Conservation (phyloP, 1,139 yeast genomes). For the Hansenula anomala region DNA sequence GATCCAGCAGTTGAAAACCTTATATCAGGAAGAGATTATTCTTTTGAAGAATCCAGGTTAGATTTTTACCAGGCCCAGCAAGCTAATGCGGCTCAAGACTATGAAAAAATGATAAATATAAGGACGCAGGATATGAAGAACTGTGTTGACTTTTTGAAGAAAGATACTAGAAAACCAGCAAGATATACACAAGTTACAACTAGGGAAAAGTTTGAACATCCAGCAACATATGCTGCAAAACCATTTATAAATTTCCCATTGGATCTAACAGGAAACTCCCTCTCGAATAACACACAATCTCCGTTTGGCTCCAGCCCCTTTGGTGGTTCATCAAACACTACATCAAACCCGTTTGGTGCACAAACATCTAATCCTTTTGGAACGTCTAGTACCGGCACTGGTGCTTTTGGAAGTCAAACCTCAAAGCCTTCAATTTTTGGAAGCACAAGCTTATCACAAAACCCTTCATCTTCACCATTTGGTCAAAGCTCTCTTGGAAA, state of each 20-base stretch:
- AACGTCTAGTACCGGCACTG: conserved; percentile 8
- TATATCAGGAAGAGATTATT: conserved; percentile 49
- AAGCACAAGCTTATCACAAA: conserved; percentile 4
- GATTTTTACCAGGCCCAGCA: conserved; percentile 40
- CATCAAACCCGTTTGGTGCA: conserved; percentile 12
- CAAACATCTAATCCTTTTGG: conserved; percentile 11
- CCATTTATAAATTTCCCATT: conserved; percentile 37
- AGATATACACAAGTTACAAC: conserved; percentile 51
- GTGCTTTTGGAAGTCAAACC: conserved; percentile 9
- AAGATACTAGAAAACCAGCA: conserved; percentile 46
- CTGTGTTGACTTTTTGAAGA: conserved; percentile 34
- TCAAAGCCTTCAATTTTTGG: conserved; percentile 7
- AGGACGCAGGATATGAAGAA: conserved; percentile 44
- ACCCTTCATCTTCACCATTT: conserved; percentile 12
- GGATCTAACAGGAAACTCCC: conserved; percentile 19
- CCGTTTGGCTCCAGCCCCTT: conserved; percentile 15
- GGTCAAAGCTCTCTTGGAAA: conserved; percentile 13
- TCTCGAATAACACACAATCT: conserved; percentile 1
- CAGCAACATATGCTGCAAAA: conserved; percentile 23
- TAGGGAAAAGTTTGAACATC: conserved; percentile 26
- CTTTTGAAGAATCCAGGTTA: conserved; percentile 52
- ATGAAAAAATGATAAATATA: conserved; percentile 35
- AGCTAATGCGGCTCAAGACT: conserved; percentile 32
- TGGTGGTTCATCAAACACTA: conserved; percentile 11
- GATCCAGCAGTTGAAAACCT: conserved; percentile 37